phyloP scores from a whole-genome alignment of 345 rosid species.

The Trapa incisa region DNA sequence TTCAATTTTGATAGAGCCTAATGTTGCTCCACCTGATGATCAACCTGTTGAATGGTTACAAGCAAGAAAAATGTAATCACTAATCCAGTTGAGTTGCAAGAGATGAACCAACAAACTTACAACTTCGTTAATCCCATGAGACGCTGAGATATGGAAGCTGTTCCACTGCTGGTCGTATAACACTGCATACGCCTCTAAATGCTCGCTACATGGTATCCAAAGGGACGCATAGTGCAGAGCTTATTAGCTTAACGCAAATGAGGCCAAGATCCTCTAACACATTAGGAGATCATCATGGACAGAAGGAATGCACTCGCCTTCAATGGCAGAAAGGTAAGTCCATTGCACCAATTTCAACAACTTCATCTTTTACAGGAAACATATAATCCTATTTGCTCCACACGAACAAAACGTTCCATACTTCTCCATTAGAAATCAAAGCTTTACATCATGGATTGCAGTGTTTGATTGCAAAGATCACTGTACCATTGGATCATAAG shows the following conservation, averaged over 20 bases:
- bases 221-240: too few species aligned
- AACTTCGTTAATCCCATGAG: background rate
- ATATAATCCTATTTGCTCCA: too few species aligned
- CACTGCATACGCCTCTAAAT: background rate
- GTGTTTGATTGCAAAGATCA: too few species aligned
- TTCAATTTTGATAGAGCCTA: constrained; percentile 63
- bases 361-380: background rate
- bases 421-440: too few species aligned
- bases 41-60: constrained; percentile 37
- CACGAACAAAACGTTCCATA: too few species aligned
- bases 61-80: background rate
- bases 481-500: too few species aligned
- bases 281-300: background rate
- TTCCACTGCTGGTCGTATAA: background rate
- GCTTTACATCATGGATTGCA: too few species aligned
- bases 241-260: too few species aligned
- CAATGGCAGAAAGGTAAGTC: constrained; percentile 26
- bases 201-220: too few species aligned
- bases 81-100: background rate
- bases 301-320: constrained; percentile 34
- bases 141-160: background rate
- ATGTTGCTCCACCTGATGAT: constrained; percentile 67
- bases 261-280: too few species aligned
- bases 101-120: background rate
- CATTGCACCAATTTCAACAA: background rate